Evolutionary conservation across 352 stramenopile species (phyloP).

Genomic region (Globisporangium emineosum): DNA sequence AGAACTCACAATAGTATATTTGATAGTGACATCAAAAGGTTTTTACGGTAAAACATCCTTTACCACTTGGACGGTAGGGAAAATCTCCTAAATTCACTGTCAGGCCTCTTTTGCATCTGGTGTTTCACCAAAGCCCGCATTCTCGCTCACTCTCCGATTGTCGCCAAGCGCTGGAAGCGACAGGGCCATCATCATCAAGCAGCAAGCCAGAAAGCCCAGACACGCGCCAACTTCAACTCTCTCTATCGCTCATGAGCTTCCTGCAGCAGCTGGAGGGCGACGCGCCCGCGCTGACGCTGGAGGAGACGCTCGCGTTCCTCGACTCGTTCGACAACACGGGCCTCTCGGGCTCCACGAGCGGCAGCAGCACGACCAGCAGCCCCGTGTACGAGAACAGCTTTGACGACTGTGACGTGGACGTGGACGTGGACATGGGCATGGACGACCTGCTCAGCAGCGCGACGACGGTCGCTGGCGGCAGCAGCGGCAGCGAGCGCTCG

Average conservation of each 20-base stretch:
- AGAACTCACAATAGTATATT: no score
- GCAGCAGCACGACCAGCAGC: not conserved
- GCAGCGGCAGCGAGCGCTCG: conserved; percentile 11
- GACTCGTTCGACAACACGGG: conserved; percentile 12
- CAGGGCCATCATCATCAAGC: not conserved
- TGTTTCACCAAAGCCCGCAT: not conserved
- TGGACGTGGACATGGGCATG: not conserved
- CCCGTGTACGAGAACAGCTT: not conserved
- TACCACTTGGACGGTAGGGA: no score
- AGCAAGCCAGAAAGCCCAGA: not conserved
- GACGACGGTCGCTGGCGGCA: not conserved
- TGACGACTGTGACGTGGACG: not conserved
- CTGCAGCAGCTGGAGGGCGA: conserved; percentile 13
- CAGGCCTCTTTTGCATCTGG: no score
- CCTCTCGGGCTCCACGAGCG: not conserved
- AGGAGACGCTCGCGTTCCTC: conserved; percentile 22
- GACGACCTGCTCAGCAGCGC: not conserved
- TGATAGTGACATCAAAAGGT: no score
- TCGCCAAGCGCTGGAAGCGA: not conserved
- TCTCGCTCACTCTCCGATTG: not conserved
- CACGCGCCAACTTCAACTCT: not conserved
- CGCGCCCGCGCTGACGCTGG: conserved; percentile 13
- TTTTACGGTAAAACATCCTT: not conserved
- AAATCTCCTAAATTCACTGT: no score
- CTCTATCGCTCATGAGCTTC: conserved; percentile 9